Evolutionary conservation across 768 basidiomycete species (phyloP).

Genomic region (Naganishia vishniacii): DNA sequence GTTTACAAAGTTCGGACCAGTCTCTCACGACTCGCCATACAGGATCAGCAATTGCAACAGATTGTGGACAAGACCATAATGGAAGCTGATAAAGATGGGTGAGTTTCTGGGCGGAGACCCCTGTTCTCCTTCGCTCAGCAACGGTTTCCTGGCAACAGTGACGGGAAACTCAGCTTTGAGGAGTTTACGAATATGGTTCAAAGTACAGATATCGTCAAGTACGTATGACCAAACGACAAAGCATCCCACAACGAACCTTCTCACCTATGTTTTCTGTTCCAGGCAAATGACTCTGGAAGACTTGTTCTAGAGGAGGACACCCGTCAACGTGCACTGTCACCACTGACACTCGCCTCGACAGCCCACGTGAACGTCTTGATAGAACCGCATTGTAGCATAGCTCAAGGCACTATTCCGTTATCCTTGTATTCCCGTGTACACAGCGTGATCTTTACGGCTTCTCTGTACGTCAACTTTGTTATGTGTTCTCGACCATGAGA

Average conservation of each 20-base stretch:
- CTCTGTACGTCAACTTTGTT: background rate
- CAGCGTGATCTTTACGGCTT: background rate
- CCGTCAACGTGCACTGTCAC: background rate
- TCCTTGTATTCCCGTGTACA: too few relatives aligned
- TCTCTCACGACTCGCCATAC: background rate
- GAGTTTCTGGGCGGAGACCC: too few relatives aligned
- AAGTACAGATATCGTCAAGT: constrained; percentile 95
- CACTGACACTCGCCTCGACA: background rate
- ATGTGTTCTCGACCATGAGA: too few relatives aligned
- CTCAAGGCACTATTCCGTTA: background rate
- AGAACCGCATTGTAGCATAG: constrained; percentile 13
- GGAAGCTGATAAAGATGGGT: constrained; percentile 96
- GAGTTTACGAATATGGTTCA: constrained; percentile 96
- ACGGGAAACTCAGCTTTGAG: constrained; percentile 94
- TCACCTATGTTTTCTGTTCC: background rate
- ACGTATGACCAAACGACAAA: constrained; percentile 9
- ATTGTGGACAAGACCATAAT: constrained; percentile 99
- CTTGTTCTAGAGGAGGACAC: constrained; percentile 59
- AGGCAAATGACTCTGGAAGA: constrained; percentile 92
- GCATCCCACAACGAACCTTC: background rate
- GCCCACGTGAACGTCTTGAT: background rate
- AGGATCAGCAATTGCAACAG: constrained; percentile 98
- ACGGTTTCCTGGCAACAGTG: constrained; percentile 49
- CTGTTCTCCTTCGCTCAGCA: too few relatives aligned
- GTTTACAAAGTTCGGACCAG: background rate